Conservation (phyloP, 805 yeast genomes). For the Teunomyces pallodes region DNA sequence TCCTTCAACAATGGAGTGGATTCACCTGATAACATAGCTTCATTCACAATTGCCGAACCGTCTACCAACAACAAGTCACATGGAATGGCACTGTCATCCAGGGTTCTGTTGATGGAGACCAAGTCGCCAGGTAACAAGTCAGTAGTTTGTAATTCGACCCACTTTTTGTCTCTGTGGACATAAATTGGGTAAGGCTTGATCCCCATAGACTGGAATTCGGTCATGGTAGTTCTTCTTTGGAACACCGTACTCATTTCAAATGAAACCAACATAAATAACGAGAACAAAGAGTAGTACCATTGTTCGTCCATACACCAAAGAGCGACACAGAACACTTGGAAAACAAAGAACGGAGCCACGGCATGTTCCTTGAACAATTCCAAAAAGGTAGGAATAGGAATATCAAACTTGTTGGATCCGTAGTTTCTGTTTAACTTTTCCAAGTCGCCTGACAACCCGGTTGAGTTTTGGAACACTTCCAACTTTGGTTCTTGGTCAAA, state of each 20-base stretch:
- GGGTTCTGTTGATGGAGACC: conserved; percentile 83
- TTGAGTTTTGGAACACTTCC: conserved; percentile 50
- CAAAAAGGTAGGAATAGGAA: conserved; percentile 87
- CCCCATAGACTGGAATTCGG: conserved; percentile 96
- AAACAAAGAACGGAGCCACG: conserved; percentile 95
- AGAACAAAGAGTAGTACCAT: conserved; percentile 93
- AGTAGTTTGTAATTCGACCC: conserved; percentile 70
- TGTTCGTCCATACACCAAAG: conserved; percentile 95
- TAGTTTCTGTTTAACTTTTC: conserved; percentile 52
- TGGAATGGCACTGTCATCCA: conserved; percentile 88
- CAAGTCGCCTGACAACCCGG: conserved; percentile 57
- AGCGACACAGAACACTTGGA: conserved; percentile 93
- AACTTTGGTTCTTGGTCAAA: conserved; percentile 61
- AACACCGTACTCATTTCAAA: conserved; percentile 94
- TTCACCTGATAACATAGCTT: conserved; percentile 98
- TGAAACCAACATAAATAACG: conserved; percentile 85
- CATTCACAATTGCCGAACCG: conserved; percentile 94
- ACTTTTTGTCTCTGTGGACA: conserved; percentile 65
- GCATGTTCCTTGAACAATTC: conserved; percentile 97
- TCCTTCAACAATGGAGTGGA: conserved; percentile 96
- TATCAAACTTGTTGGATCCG: conserved; percentile 87
- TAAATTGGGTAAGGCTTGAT: conserved; percentile 83
- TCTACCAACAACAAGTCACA: conserved; percentile 85
- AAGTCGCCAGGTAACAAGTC: conserved; percentile 88
- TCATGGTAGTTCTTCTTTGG: conserved; percentile 92